Conservation (phyloP, 202 grass and related monocot species). For the Eragrostis tef region DNA sequence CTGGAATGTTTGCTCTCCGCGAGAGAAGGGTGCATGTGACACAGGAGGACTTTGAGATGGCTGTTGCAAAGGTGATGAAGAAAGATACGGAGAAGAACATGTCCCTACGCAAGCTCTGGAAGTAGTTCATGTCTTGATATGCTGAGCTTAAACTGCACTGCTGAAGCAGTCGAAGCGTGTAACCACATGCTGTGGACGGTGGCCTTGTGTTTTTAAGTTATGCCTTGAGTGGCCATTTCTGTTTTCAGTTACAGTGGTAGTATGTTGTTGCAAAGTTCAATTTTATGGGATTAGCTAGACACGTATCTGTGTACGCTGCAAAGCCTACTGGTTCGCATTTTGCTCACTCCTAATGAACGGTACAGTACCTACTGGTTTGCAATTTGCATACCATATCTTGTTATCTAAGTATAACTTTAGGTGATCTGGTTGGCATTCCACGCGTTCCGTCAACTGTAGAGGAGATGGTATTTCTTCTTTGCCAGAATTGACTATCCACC, state of each 20-base stretch:
- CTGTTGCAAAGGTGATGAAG: constrained; percentile 95
- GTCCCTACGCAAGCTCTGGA: constrained; percentile 91
- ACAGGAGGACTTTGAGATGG: constrained; percentile 95
- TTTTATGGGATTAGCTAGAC: constrained; percentile 20
- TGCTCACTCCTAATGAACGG: too few species aligned
- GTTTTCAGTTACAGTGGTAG: constrained; percentile 5
- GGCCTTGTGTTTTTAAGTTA: constrained; percentile 9
- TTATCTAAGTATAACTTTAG: neutral
- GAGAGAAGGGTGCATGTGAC: constrained; percentile 94
- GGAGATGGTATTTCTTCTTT: too few species aligned
- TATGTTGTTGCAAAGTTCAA: constrained; percentile 43
- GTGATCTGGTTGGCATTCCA: too few species aligned
- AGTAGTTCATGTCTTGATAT: constrained; percentile 42
- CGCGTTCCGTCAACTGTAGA: too few species aligned
- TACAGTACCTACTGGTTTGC: constrained; percentile 15
- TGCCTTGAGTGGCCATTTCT: constrained; percentile 19
- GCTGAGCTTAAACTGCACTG: neutral
- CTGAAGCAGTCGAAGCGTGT: constrained; percentile 33
- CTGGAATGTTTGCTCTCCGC: constrained; percentile 92
- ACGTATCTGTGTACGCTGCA: neutral
- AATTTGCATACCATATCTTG: neutral
- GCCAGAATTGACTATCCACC: too few species aligned
- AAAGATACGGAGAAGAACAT: constrained; percentile 97
- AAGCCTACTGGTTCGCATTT: constrained; percentile 6
- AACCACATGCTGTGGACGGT: constrained; percentile 38